phyloP scores from a whole-genome alignment of 163 green algal genomes.

The Scenedesmus sp. region DNA sequence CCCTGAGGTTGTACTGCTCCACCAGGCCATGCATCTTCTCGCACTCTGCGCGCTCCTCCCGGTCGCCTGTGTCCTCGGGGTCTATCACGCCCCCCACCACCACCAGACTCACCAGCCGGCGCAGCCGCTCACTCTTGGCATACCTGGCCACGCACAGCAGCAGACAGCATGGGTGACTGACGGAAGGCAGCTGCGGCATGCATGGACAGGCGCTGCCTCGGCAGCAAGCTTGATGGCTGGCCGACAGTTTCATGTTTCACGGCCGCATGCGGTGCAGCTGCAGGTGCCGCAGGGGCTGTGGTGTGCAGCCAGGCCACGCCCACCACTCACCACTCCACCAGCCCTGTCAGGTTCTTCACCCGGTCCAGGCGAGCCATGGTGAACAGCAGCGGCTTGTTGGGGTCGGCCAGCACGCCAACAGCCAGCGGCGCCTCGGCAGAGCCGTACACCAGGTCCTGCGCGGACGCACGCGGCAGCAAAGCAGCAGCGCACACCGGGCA shows the following conservation, averaged over 20 bases:
- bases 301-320: no score
- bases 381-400: conserved; percentile 82
- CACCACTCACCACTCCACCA: conserved; percentile 74
- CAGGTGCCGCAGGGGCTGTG: no score
- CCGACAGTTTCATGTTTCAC: no score
- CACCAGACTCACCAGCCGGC: conserved; percentile 82
- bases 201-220: no score
- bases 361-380: conserved; percentile 81
- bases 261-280: no score
- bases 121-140: conserved; percentile 69
- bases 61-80: conserved; percentile 67
- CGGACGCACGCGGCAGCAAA: neutral
- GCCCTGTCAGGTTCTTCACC: conserved; percentile 86
- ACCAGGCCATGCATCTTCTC: conserved; percentile 80
- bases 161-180: neutral
- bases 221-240: no score
- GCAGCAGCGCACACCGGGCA: no score
- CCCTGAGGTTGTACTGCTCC: conserved; percentile 63
- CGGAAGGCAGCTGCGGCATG: no score
- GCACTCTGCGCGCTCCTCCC: conserved; percentile 79
- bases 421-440: conserved; percentile 31
- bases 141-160: conserved; percentile 57
- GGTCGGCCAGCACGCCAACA: conserved; percentile 42
- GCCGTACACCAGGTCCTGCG: conserved; percentile 53
- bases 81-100: conserved; percentile 82